These are phyloP conservation scores for Candida namnaoensis DNA, from an alignment of 805 yeast genomes.

Conservation along the genomic window DNA sequence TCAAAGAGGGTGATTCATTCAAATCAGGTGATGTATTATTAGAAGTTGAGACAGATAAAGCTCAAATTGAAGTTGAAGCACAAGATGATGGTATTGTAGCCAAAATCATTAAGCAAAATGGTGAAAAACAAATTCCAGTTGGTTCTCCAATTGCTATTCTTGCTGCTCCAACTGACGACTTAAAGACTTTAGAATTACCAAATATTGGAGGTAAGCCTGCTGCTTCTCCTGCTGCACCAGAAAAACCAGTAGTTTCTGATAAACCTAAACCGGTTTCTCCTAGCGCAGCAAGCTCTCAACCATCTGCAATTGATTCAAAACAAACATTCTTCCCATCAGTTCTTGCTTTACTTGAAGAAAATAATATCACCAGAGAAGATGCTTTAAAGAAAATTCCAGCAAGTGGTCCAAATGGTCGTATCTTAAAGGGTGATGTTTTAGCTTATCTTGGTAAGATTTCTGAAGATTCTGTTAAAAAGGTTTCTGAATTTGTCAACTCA, in stretches of 20 bases:
- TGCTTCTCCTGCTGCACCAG: slow-evolving; percentile 5
- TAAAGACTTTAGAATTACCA: slow-evolving; percentile 56
- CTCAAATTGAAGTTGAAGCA: slow-evolving; percentile 78
- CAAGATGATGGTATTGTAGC: slow-evolving; percentile 88
- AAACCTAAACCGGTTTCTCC: slow-evolving; percentile 9
- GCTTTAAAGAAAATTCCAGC: slow-evolving; percentile 70
- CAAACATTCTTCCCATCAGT: slow-evolving; percentile 81
- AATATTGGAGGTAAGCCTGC: slow-evolving; percentile 19
- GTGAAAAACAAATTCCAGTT: slow-evolving; percentile 73
- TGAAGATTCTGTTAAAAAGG: slow-evolving; percentile 37
- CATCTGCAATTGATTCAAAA: slow-evolving; percentile 43
- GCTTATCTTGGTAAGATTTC: slow-evolving; percentile 74
- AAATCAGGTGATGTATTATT: slow-evolving; percentile 74
- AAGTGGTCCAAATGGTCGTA: slow-evolving; percentile 82
- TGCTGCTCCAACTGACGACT: slow-evolving; percentile 85
- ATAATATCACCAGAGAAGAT: slow-evolving; percentile 58
- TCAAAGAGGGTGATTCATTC: slow-evolving; percentile 67
- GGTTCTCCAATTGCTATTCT: slow-evolving; percentile 85
- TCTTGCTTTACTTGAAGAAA: slow-evolving; percentile 46
- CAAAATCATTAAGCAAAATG: slow-evolving; percentile 59
- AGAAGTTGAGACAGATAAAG: slow-evolving; percentile 84
- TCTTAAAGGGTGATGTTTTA: slow-evolving; percentile 86
- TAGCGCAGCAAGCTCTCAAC: slow-evolving; percentile 3
- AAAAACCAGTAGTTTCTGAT: slow-evolving; percentile 7
- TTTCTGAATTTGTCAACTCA: slow-evolving; percentile 48